A percentile compares a stretch with the other conserved stretches of the same genome.
Conservation (phyloP, 2,329 filamentous ascomycete species). For the Alternaria atra region DNA sequence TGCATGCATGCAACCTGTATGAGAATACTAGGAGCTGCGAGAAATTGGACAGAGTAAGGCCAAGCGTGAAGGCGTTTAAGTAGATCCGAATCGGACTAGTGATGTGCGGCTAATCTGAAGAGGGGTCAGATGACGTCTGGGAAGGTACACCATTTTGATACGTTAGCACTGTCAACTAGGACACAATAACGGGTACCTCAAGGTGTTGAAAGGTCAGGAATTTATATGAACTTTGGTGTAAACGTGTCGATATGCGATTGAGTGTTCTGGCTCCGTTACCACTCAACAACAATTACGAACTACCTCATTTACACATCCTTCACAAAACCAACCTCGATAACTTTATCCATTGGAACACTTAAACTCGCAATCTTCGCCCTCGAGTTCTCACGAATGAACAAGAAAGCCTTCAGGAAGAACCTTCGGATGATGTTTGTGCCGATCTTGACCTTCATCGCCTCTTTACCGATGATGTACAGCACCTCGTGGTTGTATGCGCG, state of each 20-base stretch:
- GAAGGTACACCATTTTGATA: background rate
- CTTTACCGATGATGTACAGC: constrained; percentile 66
- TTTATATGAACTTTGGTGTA: background rate
- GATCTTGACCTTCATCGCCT: constrained; percentile 50
- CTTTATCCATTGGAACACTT: constrained; percentile 65
- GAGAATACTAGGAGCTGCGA: background rate
- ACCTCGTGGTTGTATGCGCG: constrained; percentile 58
- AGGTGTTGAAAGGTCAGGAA: no score
- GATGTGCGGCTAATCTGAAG: background rate
- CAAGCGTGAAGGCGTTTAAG: background rate
- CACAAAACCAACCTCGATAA: constrained; percentile 75
- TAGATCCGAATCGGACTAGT: background rate
- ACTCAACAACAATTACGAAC: background rate
- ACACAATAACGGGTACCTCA: background rate
- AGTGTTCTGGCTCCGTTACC: background rate
- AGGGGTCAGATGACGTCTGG: background rate
- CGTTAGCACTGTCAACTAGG: background rate
- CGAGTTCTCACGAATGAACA: constrained; percentile 73
- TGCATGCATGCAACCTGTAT: no score
- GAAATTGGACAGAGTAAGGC: background rate
- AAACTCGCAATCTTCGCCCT: constrained; percentile 72
- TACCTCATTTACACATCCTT: constrained; percentile 64
- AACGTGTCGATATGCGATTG: background rate
- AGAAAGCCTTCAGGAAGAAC: constrained; percentile 63
- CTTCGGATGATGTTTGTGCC: constrained; percentile 56